phyloP scores from a whole-genome alignment of 345 rosid genomes.

The Hypericum perforatum region DNA sequence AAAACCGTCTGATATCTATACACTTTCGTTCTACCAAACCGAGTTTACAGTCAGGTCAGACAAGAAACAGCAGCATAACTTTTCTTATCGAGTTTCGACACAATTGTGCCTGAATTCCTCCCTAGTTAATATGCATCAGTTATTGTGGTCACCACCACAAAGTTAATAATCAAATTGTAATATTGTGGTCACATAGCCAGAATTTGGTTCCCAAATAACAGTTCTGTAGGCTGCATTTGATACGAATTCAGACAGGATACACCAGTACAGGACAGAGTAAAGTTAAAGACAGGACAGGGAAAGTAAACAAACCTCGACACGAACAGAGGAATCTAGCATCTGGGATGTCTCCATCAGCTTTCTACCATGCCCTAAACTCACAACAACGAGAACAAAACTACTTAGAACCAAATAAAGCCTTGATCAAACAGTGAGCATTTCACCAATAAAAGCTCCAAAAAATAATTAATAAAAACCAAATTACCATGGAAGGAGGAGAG shows the following conservation, averaged over 20 bases:
- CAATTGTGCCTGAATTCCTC: too few relatives aligned
- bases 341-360: slow-evolving; percentile 23
- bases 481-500: slow-evolving; percentile 32
- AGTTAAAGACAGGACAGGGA: neutral
- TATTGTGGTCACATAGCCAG: too few relatives aligned
- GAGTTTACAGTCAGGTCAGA: too few relatives aligned
- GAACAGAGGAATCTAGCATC: slow-evolving; percentile 15
- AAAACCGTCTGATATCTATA: too few relatives aligned
- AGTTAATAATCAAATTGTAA: too few relatives aligned
- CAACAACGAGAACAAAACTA: neutral
- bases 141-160: too few relatives aligned
- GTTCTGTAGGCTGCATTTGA: too few relatives aligned
- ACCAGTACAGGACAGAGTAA: neutral
- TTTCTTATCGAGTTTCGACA: too few relatives aligned
- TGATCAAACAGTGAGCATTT: neutral
- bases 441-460: neutral
- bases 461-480: neutral
- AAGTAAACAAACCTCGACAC: slow-evolving; percentile 19
- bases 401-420: neutral
- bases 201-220: too few relatives aligned
- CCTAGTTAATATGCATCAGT: too few relatives aligned
- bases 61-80: too few relatives aligned
- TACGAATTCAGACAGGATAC: neutral
- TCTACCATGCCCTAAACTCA: slow-evolving; percentile 24
- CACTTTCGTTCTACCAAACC: too few relatives aligned